Evolutionary conservation across 495 filamentous ascomycete species (phyloP).

Genomic region (Hyaloscypha finlandica): DNA sequence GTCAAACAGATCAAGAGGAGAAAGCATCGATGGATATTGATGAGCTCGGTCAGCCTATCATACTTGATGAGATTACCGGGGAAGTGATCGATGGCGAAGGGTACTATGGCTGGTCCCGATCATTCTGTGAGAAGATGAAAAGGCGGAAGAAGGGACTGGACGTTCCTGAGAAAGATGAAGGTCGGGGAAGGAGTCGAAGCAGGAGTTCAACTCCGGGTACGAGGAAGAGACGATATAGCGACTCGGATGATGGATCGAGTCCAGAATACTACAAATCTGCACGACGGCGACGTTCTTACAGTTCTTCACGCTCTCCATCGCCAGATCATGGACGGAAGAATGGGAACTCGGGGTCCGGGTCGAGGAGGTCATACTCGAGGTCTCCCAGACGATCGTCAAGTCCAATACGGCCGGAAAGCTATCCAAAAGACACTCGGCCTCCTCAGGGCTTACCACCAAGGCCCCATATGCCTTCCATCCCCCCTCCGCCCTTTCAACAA

Average conservation of each 20-base stretch:
- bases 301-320: constrained; percentile 51
- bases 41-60: constrained; percentile 69
- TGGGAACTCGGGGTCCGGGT: constrained; percentile 37
- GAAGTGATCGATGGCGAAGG: constrained; percentile 64
- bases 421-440: constrained; percentile 32
- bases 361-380: constrained; percentile 33
- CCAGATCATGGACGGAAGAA: constrained; percentile 14
- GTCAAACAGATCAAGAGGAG: constrained; percentile 39
- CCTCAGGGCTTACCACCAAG: constrained; percentile 26
- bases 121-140: constrained; percentile 83
- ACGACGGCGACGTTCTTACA: constrained; percentile 25
- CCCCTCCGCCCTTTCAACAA: constrained; percentile 30
- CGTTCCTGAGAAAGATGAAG: constrained; percentile 21
- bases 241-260: constrained; percentile 26
- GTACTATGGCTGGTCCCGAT: constrained; percentile 85
- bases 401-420: constrained; percentile 32
- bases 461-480: constrained; percentile 35
- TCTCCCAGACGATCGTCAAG: constrained; percentile 31
- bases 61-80: constrained; percentile 60
- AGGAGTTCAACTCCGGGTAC: constrained; percentile 28
- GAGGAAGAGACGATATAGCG: constrained; percentile 25
- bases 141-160: constrained; percentile 46
- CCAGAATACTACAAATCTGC: constrained; percentile 17
- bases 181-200: constrained; percentile 48
- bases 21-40: constrained; percentile 57